Conservation (phyloP, 2,329 filamentous ascomycete species). For the Hymenoscyphus fructigenus region DNA sequence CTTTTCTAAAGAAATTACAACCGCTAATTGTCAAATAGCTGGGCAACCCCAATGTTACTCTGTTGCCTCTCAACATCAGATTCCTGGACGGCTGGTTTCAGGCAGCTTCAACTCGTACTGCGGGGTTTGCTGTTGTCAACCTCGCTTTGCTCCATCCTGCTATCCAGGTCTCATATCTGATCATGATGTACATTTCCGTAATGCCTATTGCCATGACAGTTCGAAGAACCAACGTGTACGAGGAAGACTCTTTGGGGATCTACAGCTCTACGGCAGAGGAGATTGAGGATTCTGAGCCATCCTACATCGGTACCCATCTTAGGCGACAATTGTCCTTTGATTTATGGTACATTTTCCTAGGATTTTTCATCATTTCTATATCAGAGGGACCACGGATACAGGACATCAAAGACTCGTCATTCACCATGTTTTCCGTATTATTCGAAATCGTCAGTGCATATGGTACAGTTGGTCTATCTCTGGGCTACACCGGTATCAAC, state of each 20-base stretch:
- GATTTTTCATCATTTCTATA: conserved; percentile 89
- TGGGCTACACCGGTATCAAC: conserved; percentile 76
- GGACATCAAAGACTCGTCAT: conserved; percentile 50
- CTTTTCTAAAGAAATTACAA: too few relatives aligned
- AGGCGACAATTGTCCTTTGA: conserved; percentile 94
- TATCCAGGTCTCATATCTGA: conserved; percentile 88
- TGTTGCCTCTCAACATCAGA: conserved; percentile 69
- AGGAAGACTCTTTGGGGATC: conserved; percentile 81
- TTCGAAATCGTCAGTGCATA: conserved; percentile 91
- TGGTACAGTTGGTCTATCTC: conserved; percentile 87
- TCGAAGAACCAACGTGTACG: conserved; percentile 92
- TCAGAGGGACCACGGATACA: conserved; percentile 75
- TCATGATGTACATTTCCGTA: conserved; percentile 99
- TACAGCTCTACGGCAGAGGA: conserved; percentile 54
- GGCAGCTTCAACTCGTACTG: conserved; percentile 83
- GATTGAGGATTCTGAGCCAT: conserved; percentile 57
- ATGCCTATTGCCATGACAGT: conserved; percentile 96
- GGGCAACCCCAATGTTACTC: conserved; percentile 65
- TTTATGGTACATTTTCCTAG: conserved; percentile 93
- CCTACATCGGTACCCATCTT: conserved; percentile 88
- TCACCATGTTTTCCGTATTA: conserved; percentile 68
- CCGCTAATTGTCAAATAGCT: conserved; percentile 52
- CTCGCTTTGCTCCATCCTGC: conserved; percentile 79
- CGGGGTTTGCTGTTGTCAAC: conserved; percentile 82
- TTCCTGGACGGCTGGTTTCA: conserved; percentile 89